Conservation (phyloP, 2,329 filamentous ascomycete species). For the Exophiala dermatitidis region DNA sequence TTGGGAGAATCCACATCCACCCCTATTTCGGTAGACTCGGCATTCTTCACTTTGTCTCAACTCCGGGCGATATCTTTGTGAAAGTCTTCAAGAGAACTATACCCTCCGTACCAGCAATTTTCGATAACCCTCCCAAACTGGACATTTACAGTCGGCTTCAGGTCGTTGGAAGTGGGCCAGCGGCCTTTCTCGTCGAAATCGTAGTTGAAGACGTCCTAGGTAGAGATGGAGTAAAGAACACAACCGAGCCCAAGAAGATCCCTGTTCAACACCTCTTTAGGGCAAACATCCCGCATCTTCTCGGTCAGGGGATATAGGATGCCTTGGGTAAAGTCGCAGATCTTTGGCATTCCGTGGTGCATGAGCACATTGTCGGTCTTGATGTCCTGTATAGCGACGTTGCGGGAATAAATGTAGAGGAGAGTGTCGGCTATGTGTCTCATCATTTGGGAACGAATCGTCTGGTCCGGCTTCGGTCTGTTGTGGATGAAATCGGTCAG, state of each 20-base stretch:
- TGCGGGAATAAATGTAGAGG: slow-evolving; percentile 17
- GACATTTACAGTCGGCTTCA: neutral
- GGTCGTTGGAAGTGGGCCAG: slow-evolving; percentile 5
- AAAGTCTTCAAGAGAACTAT: neutral
- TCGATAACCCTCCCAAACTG: neutral
- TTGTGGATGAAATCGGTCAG: slow-evolving; percentile 6
- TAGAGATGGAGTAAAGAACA: slow-evolving; percentile 18
- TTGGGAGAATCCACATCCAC: no score
- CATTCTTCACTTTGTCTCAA: no score
- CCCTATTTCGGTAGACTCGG: no score
- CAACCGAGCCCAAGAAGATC: slow-evolving; percentile 21
- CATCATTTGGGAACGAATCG: neutral
- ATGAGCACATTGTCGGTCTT: slow-evolving; percentile 21
- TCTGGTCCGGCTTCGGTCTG: slow-evolving; percentile 7
- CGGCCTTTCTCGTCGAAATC: slow-evolving; percentile 15
- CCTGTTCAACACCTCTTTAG: slow-evolving; percentile 13
- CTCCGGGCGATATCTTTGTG: no score
- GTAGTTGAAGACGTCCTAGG: slow-evolving; percentile 16
- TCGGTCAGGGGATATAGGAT: slow-evolving; percentile 6
- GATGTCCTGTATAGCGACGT: slow-evolving; percentile 19
- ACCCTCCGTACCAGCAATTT: neutral
- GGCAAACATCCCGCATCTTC: slow-evolving; percentile 1
- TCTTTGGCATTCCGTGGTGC: slow-evolving; percentile 4
- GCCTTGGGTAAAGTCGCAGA: slow-evolving; percentile 17
- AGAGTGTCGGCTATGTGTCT: slow-evolving; percentile 11